These are phyloP conservation scores for Barbarea vulgaris DNA, from an alignment of 345 rosid genomes.

Conservation along the genomic window DNA sequence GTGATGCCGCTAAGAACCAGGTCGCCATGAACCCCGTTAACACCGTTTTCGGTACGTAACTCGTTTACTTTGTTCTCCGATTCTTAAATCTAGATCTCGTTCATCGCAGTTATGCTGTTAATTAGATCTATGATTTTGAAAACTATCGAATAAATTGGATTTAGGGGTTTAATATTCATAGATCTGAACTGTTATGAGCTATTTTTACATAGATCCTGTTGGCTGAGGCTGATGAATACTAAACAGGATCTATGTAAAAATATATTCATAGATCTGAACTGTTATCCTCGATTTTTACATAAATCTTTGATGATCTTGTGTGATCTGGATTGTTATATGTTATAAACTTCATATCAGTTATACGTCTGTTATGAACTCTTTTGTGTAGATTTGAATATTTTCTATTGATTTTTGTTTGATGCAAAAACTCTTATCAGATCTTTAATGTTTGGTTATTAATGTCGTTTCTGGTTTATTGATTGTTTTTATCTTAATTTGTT, in stretches of 20 bases:
- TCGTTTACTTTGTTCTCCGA: background rate
- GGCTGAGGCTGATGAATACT: too few relatives aligned
- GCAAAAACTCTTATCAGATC: too few relatives aligned
- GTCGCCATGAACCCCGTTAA: slow-evolving; percentile 77
- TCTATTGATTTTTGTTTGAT: too few relatives aligned
- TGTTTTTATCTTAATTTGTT: background rate
- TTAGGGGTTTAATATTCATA: background rate
- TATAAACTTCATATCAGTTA: too few relatives aligned
- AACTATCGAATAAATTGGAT: background rate
- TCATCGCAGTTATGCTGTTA: background rate
- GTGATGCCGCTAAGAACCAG: slow-evolving; percentile 84
- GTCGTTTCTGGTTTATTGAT: background rate
- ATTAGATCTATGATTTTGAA: slow-evolving; percentile 27
- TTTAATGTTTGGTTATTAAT: background rate
- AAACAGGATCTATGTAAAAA: too few relatives aligned
- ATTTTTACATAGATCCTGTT: background rate
- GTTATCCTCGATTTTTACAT: background rate
- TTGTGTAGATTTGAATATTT: background rate
- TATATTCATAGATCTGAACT: background rate
- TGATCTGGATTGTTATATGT: background rate
- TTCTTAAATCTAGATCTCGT: slow-evolving; percentile 12
- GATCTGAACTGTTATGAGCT: background rate
- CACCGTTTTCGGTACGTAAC: slow-evolving; percentile 66
- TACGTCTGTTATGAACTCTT: too few relatives aligned
- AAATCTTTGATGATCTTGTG: background rate